Evolutionary conservation across 1,284 basidiomycete species (phyloP).

Genomic region (Sporisorium scitamineum): DNA sequence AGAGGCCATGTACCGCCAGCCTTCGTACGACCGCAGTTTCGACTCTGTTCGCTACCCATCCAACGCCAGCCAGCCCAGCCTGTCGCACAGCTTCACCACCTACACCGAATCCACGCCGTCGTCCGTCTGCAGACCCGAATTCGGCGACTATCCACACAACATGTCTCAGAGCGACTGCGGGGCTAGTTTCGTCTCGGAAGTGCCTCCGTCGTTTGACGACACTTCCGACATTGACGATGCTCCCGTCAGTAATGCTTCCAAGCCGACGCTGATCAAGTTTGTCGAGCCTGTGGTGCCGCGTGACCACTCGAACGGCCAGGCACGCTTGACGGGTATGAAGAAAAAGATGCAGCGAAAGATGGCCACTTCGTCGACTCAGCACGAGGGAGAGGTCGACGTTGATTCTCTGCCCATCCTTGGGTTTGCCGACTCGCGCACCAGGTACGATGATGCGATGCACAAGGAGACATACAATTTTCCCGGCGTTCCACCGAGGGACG

Average conservation of each 20-base stretch:
- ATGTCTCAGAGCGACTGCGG: conserved; percentile 30
- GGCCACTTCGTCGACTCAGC: neutral
- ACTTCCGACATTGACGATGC: conserved; percentile 35
- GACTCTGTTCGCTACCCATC: conserved; percentile 34
- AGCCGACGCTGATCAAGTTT: conserved; percentile 41
- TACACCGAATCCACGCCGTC: conserved; percentile 41
- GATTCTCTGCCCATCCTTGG: conserved; percentile 36
- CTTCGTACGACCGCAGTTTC: conserved; percentile 25
- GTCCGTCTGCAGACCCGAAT: conserved; percentile 37
- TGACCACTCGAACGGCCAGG: conserved; percentile 13
- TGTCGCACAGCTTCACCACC: conserved; percentile 44
- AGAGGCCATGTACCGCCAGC: conserved; percentile 27
- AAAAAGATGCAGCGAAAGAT: conserved; percentile 33
- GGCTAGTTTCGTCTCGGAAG: conserved; percentile 29
- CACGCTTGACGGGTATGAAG: conserved; percentile 45
- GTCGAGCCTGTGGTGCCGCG: conserved; percentile 46
- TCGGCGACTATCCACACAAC: conserved; percentile 25
- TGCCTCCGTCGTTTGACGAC: conserved; percentile 34
- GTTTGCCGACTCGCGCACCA: conserved; percentile 18
- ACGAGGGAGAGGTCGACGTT: conserved; percentile 13
- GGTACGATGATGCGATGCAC: conserved; percentile 12
- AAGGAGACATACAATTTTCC: conserved; percentile 31
- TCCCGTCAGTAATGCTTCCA: conserved; percentile 6
- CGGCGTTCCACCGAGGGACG: conserved; percentile 22
- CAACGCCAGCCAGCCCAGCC: conserved; percentile 44